Evolutionary conservation across 305 asterid genomes (phyloP), one percentile per base, ranked within the genome.

Genomic region (Solanum hybrid): DNA sequence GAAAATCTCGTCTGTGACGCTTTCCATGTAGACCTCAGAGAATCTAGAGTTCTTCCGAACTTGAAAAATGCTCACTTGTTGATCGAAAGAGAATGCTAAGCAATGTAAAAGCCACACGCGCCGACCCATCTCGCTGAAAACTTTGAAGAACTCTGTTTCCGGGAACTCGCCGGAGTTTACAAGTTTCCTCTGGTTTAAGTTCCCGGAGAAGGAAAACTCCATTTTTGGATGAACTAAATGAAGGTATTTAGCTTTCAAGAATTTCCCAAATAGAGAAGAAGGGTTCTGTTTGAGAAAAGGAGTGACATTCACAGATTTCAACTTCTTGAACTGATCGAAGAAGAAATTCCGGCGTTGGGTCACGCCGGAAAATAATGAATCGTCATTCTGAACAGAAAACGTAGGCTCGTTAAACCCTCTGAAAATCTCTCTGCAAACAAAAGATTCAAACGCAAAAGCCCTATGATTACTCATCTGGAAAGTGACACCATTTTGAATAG

Each of bases 21-120:
- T 94, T 81, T 95, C 98, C 99, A 96, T 96, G 92, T 94, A 95
- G 29, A 95, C 95, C 31, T 96, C 95, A 0, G 99, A 95, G 66
- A 94, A 96, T 80, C 91, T 94, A 22, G 93, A 90, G 9, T 51
- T 88, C 90, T 87, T 94, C 13, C 66, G 87, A 79, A 93, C 95
- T 86, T 94, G 98, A 87, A 94, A 96, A 7, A 92, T 86, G 88
- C 94, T 77, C 27, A 95, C 97, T 56, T 93, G 92, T 24, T 88
- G 91, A 75, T 79, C 90, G 51, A 94, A 96, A 1, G 95, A 95
- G 86, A 94, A 92, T 7, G 95, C 95, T 92, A 96, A 86, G 90
- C 97, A 93, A 37, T 95, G 97, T 24, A 93, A 75, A 9, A 96
- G 95, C 98, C 98, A 95, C 15, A 93, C 90, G 11, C 98, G 92